Evolutionary conservation across 805 yeast species (phyloP), one percentile per base, ranked within the genome.

Genomic region (Ogataea ramenticola): DNA sequence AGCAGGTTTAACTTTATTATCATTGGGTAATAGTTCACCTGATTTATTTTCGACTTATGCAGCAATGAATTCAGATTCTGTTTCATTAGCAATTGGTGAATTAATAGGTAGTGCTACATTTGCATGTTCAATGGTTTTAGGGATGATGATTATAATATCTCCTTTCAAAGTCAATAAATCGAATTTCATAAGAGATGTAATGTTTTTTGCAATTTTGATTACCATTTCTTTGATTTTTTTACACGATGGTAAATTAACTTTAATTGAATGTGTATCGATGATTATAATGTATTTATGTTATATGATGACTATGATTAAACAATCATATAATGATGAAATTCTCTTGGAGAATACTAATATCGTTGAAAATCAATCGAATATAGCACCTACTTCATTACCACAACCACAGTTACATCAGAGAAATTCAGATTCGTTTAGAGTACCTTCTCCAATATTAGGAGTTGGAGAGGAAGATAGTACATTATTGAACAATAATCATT

Each of bases 21-120:
- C 98, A 0, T 71, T 91, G 47, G 98, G 97, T 0, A 91, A 91
- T 62, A 95, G 96, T 3, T 74, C 95, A 0, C 96, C 97, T 0
- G 99, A 91, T 60, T 79, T 91, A 3, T 74, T 89, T 32, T 77
- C 91, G 39, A 88, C 96, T 0, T 86, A 80, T 58, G 80, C 82
- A 40, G 96, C 97, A 3, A 75, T 93, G 78, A 71, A 73, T 12
- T 65, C 79, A 1, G 81, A 77, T n/a, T 77, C 86, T 1, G 78
- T 83, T 0, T 44, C 65, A 1, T 61, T 77, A 54, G 82, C 81
- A 0, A 59, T 76, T 3, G 73, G 79, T 2, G 82, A 77, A 54
- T 54, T 77, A 24, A 51, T 75, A 37, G 82, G 82, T 0, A 74
- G 80, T 1, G 72, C 79, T 1, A 65, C 71, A n/a, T 74, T 77